Evolutionary conservation across 495 filamentous ascomycete genomes (phyloP).

Genomic region (Penicillium soppii): DNA sequence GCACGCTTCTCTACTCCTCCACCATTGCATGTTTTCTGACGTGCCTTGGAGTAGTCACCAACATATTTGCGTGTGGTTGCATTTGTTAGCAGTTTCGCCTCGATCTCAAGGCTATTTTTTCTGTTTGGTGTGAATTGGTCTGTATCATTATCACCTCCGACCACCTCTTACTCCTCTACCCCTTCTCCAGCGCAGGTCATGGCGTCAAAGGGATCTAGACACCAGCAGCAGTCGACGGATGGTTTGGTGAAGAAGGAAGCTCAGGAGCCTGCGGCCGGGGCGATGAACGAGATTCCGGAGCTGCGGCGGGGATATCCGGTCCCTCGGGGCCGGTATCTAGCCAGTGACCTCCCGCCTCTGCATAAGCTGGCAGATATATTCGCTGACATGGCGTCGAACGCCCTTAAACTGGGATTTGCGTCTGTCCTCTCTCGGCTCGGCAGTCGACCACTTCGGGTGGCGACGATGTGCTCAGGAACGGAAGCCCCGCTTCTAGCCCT

Average conservation of each 20-base stretch:
- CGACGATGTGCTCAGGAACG: conserved; percentile 81
- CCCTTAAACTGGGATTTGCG: conserved; percentile 34
- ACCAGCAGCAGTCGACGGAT: conserved; percentile 3
- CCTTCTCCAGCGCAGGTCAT: background rate
- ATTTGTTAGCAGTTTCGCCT: background rate
- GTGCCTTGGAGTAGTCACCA: background rate
- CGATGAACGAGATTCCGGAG: conserved; percentile 12
- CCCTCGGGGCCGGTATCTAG: conserved; percentile 18
- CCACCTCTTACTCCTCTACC: background rate
- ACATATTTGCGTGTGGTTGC: too few species aligned
- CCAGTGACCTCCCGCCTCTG: conserved; percentile 43
- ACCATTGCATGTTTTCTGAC: background rate
- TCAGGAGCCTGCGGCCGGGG: background rate
- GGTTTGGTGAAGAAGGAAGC: conserved; percentile 8
- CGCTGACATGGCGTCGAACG: conserved; percentile 40
- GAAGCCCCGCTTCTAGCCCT: conserved; percentile 75
- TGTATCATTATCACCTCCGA: background rate
- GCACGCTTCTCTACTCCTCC: background rate
- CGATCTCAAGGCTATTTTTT: too few species aligned
- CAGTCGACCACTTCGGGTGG: conserved; percentile 55
- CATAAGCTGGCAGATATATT: conserved; percentile 50
- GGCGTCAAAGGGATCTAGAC: background rate
- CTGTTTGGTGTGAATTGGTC: too few species aligned
- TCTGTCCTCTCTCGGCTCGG: conserved; percentile 37
- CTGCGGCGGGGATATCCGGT: background rate